A percentile compares a stretch with the other conserved stretches of the same genome.
Conservation (phyloP, 768 basidiomycete genomes). For the Gyrodon lividus region DNA sequence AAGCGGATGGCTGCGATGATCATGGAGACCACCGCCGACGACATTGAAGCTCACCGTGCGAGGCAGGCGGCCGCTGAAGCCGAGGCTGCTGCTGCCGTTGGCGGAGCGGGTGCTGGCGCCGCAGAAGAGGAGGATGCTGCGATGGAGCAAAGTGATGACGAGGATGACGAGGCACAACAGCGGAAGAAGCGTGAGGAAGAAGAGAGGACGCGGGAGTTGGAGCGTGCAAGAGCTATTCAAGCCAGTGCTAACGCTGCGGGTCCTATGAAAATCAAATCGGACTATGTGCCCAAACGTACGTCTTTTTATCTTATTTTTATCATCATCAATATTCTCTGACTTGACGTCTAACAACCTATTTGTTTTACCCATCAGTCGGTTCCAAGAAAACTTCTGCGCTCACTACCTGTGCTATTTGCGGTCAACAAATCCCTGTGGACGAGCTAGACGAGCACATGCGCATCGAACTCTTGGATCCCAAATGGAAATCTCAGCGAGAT, state of each 20-base stretch:
- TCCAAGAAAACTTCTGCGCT: slow-evolving; percentile 60
- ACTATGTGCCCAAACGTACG: slow-evolving; percentile 93
- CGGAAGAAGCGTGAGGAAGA: slow-evolving; percentile 66
- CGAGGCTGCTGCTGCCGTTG: slow-evolving; percentile 79
- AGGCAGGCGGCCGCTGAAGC: slow-evolving; percentile 84
- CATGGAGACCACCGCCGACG: slow-evolving; percentile 90
- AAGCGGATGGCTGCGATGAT: slow-evolving; percentile 98
- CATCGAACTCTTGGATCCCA: slow-evolving; percentile 94
- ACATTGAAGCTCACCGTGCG: slow-evolving; percentile 79
- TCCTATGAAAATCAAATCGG: slow-evolving; percentile 92
- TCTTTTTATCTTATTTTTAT: too few relatives aligned
- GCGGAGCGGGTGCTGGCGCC: slow-evolving; percentile 49
- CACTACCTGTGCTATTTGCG: slow-evolving; percentile 90
- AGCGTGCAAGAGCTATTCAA: slow-evolving; percentile 78
- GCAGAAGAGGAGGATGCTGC: slow-evolving; percentile 57
- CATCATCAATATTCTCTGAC: neutral
- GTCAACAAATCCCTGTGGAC: slow-evolving; percentile 94
- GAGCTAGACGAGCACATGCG: slow-evolving; percentile 98
- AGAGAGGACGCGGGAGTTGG: slow-evolving; percentile 66
- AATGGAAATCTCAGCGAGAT: slow-evolving; percentile 97
- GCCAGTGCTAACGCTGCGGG: slow-evolving; percentile 73
- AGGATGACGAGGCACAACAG: slow-evolving; percentile 64
- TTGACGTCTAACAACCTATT: slow-evolving; percentile 4
- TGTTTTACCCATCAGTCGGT: slow-evolving; percentile 49
- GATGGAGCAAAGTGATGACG: slow-evolving; percentile 82